These are phyloP conservation scores for Xerocomellus dryophilus DNA, from an alignment of 768 basidiomycete genomes.

Conservation along the genomic window DNA sequence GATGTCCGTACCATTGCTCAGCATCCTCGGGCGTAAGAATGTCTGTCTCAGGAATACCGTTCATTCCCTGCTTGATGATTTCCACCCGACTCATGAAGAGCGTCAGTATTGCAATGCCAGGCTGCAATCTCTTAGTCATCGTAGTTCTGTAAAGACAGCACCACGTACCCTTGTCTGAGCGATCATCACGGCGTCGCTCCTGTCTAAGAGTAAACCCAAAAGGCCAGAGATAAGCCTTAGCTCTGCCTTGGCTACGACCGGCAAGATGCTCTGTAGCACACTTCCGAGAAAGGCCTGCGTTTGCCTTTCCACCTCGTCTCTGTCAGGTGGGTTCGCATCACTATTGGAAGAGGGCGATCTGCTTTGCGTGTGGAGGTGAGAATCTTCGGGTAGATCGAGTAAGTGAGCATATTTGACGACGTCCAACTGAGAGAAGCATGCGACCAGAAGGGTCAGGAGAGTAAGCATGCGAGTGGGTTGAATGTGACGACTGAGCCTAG, in stretches of 20 bases:
- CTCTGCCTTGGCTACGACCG: constrained; percentile 73
- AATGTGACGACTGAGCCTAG: constrained; percentile 83
- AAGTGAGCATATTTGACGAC: constrained; percentile 77
- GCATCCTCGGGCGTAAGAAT: constrained; percentile 68
- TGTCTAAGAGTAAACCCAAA: constrained; percentile 75
- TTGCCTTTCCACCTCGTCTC: constrained; percentile 76
- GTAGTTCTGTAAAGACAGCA: not conserved
- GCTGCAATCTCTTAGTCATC: constrained; percentile 45
- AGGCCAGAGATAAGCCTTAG: constrained; percentile 84
- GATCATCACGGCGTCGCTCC: constrained; percentile 69
- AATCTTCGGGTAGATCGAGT: constrained; percentile 65
- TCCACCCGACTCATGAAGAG: constrained; percentile 92
- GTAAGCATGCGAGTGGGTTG: constrained; percentile 77
- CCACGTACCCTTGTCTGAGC: constrained; percentile 75
- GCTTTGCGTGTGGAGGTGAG: constrained; percentile 28
- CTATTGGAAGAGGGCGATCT: constrained; percentile 18
- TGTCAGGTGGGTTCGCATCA: constrained; percentile 36
- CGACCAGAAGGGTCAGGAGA: constrained; percentile 85
- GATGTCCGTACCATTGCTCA: constrained; percentile 66
- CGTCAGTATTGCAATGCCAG: constrained; percentile 88
- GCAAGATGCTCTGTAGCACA: constrained; percentile 83
- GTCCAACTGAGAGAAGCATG: constrained; percentile 92
- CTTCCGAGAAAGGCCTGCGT: constrained; percentile 86
- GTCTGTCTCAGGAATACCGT: constrained; percentile 52
- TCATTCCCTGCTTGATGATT: constrained; percentile 74